Conservation (phyloP, 345 rosid genomes). For the Linum trigynum region DNA sequence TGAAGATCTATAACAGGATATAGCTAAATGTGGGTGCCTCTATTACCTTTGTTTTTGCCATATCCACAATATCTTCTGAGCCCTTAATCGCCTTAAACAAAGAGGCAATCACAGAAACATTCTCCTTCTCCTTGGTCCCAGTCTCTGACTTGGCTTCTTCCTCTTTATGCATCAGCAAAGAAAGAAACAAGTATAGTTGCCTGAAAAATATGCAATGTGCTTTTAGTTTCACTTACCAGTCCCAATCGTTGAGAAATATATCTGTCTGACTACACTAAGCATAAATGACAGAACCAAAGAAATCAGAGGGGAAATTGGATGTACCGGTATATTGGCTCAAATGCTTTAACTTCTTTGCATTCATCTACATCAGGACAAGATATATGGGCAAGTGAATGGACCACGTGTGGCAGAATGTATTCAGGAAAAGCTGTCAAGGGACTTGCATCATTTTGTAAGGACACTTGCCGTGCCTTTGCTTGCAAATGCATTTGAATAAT, state of each 20-base stretch:
- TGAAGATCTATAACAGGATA: background rate
- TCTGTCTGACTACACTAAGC: background rate
- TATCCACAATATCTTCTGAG: slow-evolving; percentile 68
- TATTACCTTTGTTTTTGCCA: slow-evolving; percentile 69
- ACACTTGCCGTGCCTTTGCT: slow-evolving; percentile 58
- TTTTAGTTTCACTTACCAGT: slow-evolving; percentile 1
- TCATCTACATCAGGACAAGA: slow-evolving; percentile 69
- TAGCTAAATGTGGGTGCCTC: background rate
- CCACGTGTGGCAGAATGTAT: slow-evolving; percentile 54
- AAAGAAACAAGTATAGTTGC: slow-evolving; percentile 54
- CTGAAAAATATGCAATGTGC: slow-evolving; percentile 34
- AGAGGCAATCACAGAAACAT: slow-evolving; percentile 33
- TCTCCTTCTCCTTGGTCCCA: slow-evolving; percentile 48
- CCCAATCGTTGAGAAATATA: background rate
- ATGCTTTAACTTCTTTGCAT: slow-evolving; percentile 78
- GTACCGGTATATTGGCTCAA: slow-evolving; percentile 71
- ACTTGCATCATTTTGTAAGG: slow-evolving; percentile 57
- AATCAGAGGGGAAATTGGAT: slow-evolving; percentile 10
- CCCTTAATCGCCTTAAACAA: slow-evolving; percentile 52
- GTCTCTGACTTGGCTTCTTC: slow-evolving; percentile 72
- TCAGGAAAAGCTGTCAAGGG: slow-evolving; percentile 49
- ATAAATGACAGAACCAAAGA: background rate
- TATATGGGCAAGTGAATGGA: slow-evolving; percentile 80
- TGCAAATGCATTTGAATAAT: slow-evolving; percentile 76
- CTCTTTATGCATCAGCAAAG: slow-evolving; percentile 65